Evolutionary conservation across 2,329 filamentous ascomycete species (phyloP), one percentile per base, ranked within the genome.

Genomic region (Polychaeton citri): DNA sequence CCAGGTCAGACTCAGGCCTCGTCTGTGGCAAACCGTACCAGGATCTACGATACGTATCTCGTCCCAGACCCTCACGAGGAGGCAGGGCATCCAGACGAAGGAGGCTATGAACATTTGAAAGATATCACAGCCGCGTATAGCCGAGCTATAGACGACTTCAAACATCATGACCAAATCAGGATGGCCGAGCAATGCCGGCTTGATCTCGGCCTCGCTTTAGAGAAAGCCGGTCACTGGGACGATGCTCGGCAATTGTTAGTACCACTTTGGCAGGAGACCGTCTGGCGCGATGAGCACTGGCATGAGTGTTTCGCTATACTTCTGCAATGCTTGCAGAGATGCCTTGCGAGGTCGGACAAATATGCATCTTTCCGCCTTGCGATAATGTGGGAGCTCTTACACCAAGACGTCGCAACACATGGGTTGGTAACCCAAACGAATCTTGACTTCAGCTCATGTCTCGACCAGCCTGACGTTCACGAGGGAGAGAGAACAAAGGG

Each of bases 281-380:
- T 59, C n/a, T 79, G 74, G 74, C 67, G 75, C 32, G 55, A 54
- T 30, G 66, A 74, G 47, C 64, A 68, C n/a, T 79, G 74, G 74
- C 73, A 68, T 64, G 51, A 57, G 30, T 58, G 75, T 3, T 69
- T 74, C 42, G 62, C 61, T 36, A 64, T 68, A 28, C 64, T 75
- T 28, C 59, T 70, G 31, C 69, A 64, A 60, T 58, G 64, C 6
- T 54, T 77, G 24, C 12, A 28, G 15, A 10, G 24, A 12, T 10
- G 24, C 7, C 24, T 28, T 7, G 12, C 5, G 5, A 28, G 7
- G 15, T 15, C 24, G 7, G 12, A 10, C 12, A 28, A 4, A 7
- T 28, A 28, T 15, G 15, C 5, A 5, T 15, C 12, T 28, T 15
- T 28, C 15, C 30, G 30, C 12, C 10, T 17, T 17, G 18, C 13